A percentile compares a stretch with the other conserved stretches of the same genome.
Evolutionary conservation across 1,139 yeast species (phyloP).

Genomic region (Kodamaea fungicola): DNA sequence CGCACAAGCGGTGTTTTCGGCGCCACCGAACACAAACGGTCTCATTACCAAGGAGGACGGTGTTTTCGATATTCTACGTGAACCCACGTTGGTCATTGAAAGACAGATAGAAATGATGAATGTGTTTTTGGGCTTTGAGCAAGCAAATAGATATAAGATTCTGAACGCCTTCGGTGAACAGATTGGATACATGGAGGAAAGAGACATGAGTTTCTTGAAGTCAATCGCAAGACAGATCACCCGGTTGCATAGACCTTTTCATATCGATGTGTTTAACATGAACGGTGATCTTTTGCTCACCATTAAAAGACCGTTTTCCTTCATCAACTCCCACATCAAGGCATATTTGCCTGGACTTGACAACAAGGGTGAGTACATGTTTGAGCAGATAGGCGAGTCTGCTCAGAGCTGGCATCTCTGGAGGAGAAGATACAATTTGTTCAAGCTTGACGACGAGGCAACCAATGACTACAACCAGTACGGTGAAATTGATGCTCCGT

Average conservation of each 20-base stretch:
- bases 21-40: conserved; percentile 44
- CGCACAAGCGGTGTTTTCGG: conserved; percentile 35
- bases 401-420: conserved; percentile 93
- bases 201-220: conserved; percentile 68
- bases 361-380: conserved; percentile 30
- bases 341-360: conserved; percentile 59
- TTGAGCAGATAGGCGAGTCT: conserved; percentile 73
- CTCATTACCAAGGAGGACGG: conserved; percentile 54
- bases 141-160: conserved; percentile 75
- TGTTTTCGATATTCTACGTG: conserved; percentile 53
- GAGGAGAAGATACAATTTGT: conserved; percentile 84
- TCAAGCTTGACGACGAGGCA: conserved; percentile 46
- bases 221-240: conserved; percentile 77
- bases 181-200: conserved; percentile 78
- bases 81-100: conserved; percentile 84
- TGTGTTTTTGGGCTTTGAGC: conserved; percentile 83
- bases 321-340: conserved; percentile 84
- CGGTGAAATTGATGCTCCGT: conserved; percentile 84
- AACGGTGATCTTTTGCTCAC: conserved; percentile 68
- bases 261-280: conserved; percentile 73
- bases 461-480: conserved; percentile 60
- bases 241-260: conserved; percentile 81
- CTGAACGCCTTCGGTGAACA: conserved; percentile 71
- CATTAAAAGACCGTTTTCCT: conserved; percentile 76
- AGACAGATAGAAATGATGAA: conserved; percentile 87